Evolutionary conservation across 306 rosid species (phyloP).

Genomic region (Trifolium pratense): DNA sequence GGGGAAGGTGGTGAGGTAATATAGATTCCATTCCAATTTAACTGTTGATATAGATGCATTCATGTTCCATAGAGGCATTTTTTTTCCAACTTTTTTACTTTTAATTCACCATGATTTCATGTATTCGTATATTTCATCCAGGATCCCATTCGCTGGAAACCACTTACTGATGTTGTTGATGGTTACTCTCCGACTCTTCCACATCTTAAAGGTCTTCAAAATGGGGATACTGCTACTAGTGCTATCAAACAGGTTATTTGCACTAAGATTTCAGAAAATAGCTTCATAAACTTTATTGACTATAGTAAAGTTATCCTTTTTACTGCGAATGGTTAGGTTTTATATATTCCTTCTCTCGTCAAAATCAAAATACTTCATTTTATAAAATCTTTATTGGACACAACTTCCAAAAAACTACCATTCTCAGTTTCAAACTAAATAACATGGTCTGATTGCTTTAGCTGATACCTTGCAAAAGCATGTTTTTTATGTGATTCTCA

Average conservation of each 20-base stretch:
- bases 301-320: constrained; percentile 20
- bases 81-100: constrained; percentile 6
- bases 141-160: constrained; percentile 99
- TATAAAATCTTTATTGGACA: constrained; percentile 16
- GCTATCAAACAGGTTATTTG: constrained; percentile 91
- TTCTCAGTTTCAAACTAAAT: constrained; percentile 23
- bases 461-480: constrained; percentile 31
- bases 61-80: constrained; percentile 7
- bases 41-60: constrained; percentile 15
- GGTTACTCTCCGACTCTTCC: constrained; percentile 99
- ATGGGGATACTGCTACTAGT: constrained; percentile 99
- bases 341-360: constrained; percentile 24
- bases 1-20: constrained; percentile 99
- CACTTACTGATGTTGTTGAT: constrained; percentile 94
- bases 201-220: constrained; percentile 99
- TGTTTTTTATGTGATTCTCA: constrained; percentile 26
- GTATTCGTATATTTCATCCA: constrained; percentile 43
- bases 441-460: constrained; percentile 31
- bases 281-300: constrained; percentile 27
- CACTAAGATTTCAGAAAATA: constrained; percentile 39
- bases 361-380: constrained; percentile 30
- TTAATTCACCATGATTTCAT: constrained; percentile 11
- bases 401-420: constrained; percentile 19
- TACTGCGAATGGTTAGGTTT: constrained; percentile 27
- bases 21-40: constrained; percentile 16